Percentiles rank a stretch among this genome's conserved stretches.
Conservation (phyloP, 441 rosid species). For the Arabidopsis hybrid region DNA sequence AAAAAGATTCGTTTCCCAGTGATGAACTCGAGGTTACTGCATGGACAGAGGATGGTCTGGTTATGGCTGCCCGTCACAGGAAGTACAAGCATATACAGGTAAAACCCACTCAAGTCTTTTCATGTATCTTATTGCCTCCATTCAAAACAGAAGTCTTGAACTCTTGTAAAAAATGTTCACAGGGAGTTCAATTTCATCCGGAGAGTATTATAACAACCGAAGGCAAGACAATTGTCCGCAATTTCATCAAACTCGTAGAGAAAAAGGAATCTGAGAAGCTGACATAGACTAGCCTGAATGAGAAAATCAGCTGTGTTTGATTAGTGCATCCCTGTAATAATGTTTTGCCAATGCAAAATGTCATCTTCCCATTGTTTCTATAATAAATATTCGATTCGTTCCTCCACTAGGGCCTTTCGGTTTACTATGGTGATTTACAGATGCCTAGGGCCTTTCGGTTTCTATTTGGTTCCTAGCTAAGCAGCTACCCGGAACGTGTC, state of each 20-base stretch:
- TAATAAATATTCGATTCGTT: neutral
- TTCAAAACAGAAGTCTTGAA: neutral
- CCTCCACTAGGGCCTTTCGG: neutral
- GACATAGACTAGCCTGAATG: constrained; percentile 39
- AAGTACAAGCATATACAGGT: constrained; percentile 86
- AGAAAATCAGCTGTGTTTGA: constrained; percentile 3
- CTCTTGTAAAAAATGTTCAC: constrained; percentile 30
- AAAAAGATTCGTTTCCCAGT: constrained; percentile 73
- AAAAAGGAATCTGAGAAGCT: constrained; percentile 62
- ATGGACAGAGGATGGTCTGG: constrained; percentile 89
- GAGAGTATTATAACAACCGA: constrained; percentile 88
- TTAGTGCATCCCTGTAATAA: constrained; percentile 11
- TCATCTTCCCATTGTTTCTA: neutral
- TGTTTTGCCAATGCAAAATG: constrained; percentile 29
- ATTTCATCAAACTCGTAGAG: constrained; percentile 78
- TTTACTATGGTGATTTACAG: neutral
- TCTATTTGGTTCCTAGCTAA: neutral
- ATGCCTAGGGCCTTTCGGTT: neutral
- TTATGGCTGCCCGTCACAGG: constrained; percentile 98
- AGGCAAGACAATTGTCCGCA: constrained; percentile 73
- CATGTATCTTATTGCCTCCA: constrained; percentile 5
- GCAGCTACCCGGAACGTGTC: neutral
- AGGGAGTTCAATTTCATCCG: constrained; percentile 98
- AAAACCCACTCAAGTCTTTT: constrained; percentile 7
- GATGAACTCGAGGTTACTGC: constrained; percentile 89